Evolutionary conservation across 148 eudicot species (phyloP), one percentile per base, ranked within the genome.

Genomic region (Fagopyrum esculentum): DNA sequence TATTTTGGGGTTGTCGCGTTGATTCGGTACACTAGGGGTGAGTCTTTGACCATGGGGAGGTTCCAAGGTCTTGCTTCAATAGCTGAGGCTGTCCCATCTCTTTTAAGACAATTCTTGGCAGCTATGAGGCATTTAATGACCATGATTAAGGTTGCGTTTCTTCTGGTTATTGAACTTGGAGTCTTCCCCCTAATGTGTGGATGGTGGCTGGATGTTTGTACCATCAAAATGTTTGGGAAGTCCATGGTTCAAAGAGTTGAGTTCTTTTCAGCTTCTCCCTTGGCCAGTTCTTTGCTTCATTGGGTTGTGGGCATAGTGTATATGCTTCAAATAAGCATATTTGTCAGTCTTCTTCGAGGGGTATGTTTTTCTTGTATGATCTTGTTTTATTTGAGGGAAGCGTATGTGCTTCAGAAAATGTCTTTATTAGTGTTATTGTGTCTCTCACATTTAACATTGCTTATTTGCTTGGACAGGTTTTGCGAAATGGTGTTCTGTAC

Each of bases 151-250:
- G 97, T 94, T 81, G 98, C 98, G 30, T 94, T 94, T 77, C 98
- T 94, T 75, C 69, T 94, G 78, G 98, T 94, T 13, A 86, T 94
- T 80, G 98, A 94, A 85, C 97, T 91, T 51, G 98, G 98, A 30
- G 97, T 94, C 72, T 94, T 94, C 63, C 98, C 98, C 15, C 75
- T 94, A 82, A 90, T 94, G 98, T 91, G 97, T 70, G 98, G 98
- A 56, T 94, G 98, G 98, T 94, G 98, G 98, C 82, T 94, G 73
- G 98, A 94, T 85, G 83, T 94, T 72, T 94, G 98, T 84, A 94
- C 98, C 12, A 83, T 94, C 73, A 85, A 87, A 77, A 91, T 94
- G 97, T 94, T 94, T 84, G 98, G 93, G 72, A 94, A 87, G 84
- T 82, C 97, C 9, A 90, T 94, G 81, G 74, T 88, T 57, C 89